These are phyloP conservation scores for Trichoderma brevicompactum DNA, from an alignment of 2,329 filamentous ascomycete genomes.

Conservation along the genomic window DNA sequence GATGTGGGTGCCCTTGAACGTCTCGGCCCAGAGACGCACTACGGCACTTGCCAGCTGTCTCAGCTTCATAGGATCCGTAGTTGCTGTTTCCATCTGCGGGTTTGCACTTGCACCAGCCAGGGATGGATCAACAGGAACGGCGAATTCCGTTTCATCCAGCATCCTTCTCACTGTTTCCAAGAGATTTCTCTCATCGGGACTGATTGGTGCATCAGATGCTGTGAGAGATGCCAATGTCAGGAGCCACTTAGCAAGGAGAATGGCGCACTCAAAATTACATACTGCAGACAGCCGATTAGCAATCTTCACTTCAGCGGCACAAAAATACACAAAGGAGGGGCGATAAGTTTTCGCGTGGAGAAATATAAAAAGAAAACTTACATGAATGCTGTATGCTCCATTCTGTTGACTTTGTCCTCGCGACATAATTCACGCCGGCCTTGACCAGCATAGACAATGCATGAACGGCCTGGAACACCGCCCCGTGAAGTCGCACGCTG, in stretches of 20 bases:
- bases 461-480: slow-evolving; percentile 70
- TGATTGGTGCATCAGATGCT: slow-evolving; percentile 54
- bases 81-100: slow-evolving; percentile 49
- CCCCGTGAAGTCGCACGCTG: slow-evolving; percentile 63
- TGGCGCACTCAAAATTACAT: slow-evolving; percentile 65
- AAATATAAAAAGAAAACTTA: slow-evolving; percentile 44
- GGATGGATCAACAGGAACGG: slow-evolving; percentile 62
- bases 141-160: slow-evolving; percentile 66
- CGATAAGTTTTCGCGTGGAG: background rate
- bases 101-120: slow-evolving; percentile 48
- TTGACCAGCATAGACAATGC: slow-evolving; percentile 70
- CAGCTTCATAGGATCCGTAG: slow-evolving; percentile 54
- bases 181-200: slow-evolving; percentile 58
- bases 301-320: background rate
- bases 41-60: slow-evolving; percentile 62
- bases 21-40: slow-evolving; percentile 64
- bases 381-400: slow-evolving; percentile 67
- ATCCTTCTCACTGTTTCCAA: slow-evolving; percentile 61
- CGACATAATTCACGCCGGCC: slow-evolving; percentile 64
- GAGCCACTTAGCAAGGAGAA: slow-evolving; percentile 65
- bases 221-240: slow-evolving; percentile 59
- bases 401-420: slow-evolving; percentile 62
- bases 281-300: slow-evolving; percentile 43
- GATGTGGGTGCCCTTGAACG: slow-evolving; percentile 64
- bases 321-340: too few relatives aligned